phyloP scores from a whole-genome alignment of 352 stramenopile species.

The Globisporangium sylvaticum region DNA sequence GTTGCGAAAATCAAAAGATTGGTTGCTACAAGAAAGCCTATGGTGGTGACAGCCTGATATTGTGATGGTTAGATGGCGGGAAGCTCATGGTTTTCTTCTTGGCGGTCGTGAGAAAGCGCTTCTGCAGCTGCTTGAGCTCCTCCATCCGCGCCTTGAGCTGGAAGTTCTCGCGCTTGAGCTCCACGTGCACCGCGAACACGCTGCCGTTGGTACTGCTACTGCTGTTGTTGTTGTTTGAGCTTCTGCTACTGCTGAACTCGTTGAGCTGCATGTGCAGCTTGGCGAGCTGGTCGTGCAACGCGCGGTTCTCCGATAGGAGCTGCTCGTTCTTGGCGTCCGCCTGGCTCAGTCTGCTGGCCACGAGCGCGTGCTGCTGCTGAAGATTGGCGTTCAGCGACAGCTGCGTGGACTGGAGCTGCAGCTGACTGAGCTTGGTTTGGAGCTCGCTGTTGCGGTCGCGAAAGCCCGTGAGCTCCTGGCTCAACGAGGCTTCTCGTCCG shows the following conservation, averaged over 20 bases:
- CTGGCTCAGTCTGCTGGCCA: constrained; percentile 5
- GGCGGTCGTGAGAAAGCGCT: constrained; percentile 57
- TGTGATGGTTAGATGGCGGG: constrained; percentile 32
- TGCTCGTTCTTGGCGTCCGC: constrained; percentile 22
- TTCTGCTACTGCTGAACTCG: constrained; percentile 14
- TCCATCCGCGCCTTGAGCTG: constrained; percentile 59
- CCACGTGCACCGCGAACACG: constrained; percentile 62
- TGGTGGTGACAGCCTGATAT: neutral
- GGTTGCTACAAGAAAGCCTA: neutral
- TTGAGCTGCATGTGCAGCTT: constrained; percentile 36
- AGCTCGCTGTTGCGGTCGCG: constrained; percentile 15
- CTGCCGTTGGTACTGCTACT: constrained; percentile 15
- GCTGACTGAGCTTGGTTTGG: constrained; percentile 11
- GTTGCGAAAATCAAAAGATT: neutral
- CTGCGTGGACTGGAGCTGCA: constrained; percentile 13
- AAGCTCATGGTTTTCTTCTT: constrained; percentile 74
- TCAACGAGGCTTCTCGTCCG: neutral
- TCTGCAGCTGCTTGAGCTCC: constrained; percentile 68
- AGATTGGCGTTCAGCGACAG: constrained; percentile 1
- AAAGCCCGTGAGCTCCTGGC: constrained; percentile 7
- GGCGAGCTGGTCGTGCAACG: constrained; percentile 32
- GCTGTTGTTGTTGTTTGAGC: constrained; percentile 12
- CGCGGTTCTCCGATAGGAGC: constrained; percentile 25
- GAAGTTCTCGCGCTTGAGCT: constrained; percentile 75
- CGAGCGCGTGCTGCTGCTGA: constrained; percentile 7